Evolutionary conservation across 2,329 filamentous ascomycete genomes (phyloP).

Genomic region (Nemania sp.): DNA sequence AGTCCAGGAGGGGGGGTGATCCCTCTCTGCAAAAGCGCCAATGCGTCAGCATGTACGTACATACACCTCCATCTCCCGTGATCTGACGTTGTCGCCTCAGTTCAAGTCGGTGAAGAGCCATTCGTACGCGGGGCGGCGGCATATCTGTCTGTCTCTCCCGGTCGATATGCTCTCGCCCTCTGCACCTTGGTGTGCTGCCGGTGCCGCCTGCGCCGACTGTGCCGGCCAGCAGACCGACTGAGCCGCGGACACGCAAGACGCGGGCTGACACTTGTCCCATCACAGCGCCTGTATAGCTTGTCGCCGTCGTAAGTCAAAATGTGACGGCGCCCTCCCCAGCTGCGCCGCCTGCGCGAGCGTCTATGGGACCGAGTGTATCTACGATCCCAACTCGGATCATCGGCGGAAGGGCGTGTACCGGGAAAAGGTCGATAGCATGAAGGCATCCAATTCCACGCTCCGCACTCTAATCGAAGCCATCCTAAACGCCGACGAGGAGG

Average conservation of each 20-base stretch:
- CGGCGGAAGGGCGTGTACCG: constrained; percentile 96
- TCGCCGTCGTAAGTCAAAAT: constrained; percentile 80
- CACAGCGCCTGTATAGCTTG: constrained; percentile 73
- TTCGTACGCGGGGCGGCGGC: no score
- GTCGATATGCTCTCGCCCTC: no score
- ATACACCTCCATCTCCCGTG: constrained; percentile 3
- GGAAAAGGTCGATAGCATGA: constrained; percentile 86
- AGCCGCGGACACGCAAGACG: not conserved
- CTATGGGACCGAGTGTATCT: constrained; percentile 87
- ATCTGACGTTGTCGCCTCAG: not conserved
- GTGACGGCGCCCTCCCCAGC: constrained; percentile 87
- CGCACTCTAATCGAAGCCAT: constrained; percentile 94
- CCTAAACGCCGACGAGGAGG: constrained; percentile 86
- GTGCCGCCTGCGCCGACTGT: no score
- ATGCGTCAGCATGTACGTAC: constrained; percentile 71
- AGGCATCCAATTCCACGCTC: constrained; percentile 83
- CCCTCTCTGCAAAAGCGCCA: constrained; percentile 65
- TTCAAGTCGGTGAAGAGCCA: no score
- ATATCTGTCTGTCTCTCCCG: no score
- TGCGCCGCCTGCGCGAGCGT: constrained; percentile 97
- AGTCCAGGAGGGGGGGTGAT: constrained; percentile 54
- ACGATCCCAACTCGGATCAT: constrained; percentile 95
- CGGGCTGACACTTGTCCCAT: constrained; percentile 2
- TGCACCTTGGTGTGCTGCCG: no score
- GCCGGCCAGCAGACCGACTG: no score